Base-by-base conservation (phyloP, 345 rosid genomes). In the Citropsis articulata region DNA sequence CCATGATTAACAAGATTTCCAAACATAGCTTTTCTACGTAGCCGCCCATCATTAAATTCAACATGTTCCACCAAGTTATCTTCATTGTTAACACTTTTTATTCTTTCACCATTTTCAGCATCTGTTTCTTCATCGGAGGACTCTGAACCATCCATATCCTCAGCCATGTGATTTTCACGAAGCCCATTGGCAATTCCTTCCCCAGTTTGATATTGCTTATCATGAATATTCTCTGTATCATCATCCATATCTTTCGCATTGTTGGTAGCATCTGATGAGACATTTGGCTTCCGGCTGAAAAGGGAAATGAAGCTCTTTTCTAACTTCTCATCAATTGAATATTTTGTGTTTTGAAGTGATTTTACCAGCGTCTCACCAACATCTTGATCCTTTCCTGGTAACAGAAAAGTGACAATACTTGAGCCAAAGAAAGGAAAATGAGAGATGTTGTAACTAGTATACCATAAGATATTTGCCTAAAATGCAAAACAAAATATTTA, bases 311-410 rank as follows among this genome's bases (percentile, higher is more conserved):
- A 88, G 82, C 97, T 91, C 75, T 89, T 86, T 24, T 87, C 91
- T 62, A 96, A 78, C 79, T 94, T 92, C 83, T 96, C 98, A 73
- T 96, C 92, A 81, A 96, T 85, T n/a, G 97, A 90, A 84, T 89
- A 94, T 78, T 89, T 92, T 69, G 96, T 85, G 67, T 89, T 90
- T 82, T 94, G 98, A 57, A 96, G 90, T 56, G 97, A 90, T 84
- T 87, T 96, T 55, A 96, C 94, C 86, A 96, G 71, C 66, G 67
- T 86, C 83, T 88, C 98, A 70, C 99, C 99, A 45, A 92, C 93
- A 88, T 92, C 97, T 75, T 70, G 83, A 38, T 86, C 90, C 81
- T 84, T 89, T 78, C 93, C 98, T 94, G 86, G 60, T 78, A 71
- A 84, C 42, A 80, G 50, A 72, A 25, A 25, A 83, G 7, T 38